A percentile compares a stretch with the other conserved stretches of the same genome.
These are phyloP conservation scores for Mycogone perniciosa DNA, from an alignment of 2,329 filamentous ascomycete genomes.

Conservation along the genomic window DNA sequence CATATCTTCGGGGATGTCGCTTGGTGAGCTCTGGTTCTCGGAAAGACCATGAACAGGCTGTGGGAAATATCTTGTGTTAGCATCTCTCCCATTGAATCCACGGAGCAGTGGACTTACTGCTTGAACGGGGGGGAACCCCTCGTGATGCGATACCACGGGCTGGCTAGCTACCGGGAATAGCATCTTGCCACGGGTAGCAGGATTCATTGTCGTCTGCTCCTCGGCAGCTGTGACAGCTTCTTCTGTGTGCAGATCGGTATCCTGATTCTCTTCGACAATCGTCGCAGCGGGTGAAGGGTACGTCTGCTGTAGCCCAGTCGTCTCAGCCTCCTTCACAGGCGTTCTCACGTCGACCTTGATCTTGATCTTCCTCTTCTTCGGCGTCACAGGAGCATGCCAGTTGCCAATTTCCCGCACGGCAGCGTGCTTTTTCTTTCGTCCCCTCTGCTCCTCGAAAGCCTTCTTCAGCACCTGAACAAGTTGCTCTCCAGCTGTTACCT, in stretches of 20 bases:
- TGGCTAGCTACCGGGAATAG: too few relatives aligned
- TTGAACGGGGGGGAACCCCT: too few relatives aligned
- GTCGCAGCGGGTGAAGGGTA: not conserved
- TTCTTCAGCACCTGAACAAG: slow-evolving; percentile 14
- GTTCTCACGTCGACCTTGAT: too few relatives aligned
- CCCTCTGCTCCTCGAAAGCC: slow-evolving; percentile 13
- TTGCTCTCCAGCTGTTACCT: slow-evolving; percentile 3
- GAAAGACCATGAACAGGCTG: not conserved
- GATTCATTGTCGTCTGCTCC: not conserved
- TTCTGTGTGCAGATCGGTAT: not conserved
- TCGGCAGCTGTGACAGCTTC: not conserved
- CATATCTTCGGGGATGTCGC: not conserved
- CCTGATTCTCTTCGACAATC: not conserved
- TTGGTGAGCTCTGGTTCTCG: not conserved
- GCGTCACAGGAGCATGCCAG: not conserved
- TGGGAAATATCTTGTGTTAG: too few relatives aligned
- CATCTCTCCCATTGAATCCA: too few relatives aligned
- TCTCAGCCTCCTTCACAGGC: not conserved
- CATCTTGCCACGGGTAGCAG: too few relatives aligned
- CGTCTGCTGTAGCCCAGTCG: not conserved
- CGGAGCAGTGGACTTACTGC: too few relatives aligned
- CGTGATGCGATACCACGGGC: too few relatives aligned
- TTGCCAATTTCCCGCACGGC: not conserved
- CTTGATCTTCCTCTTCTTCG: not conserved
- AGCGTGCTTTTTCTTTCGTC: not conserved